Base-by-base conservation (phyloP, 495 filamentous ascomycete genomes). In the Lasiosphaeria hispida region DNA sequence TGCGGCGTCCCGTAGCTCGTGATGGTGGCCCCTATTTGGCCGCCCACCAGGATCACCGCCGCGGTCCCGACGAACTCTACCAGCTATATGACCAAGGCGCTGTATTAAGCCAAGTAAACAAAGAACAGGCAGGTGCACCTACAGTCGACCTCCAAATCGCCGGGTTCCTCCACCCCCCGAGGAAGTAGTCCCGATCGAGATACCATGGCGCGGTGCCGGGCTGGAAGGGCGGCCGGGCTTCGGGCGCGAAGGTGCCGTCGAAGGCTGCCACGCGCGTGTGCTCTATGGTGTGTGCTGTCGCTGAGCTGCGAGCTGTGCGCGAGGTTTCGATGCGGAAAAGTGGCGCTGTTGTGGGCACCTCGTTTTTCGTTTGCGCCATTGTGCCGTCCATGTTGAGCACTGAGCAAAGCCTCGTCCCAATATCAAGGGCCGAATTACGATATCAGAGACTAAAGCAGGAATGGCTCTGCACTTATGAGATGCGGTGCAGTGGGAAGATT, bases 1-100 rank as follows among this genome's bases (percentile, higher is more conserved):
- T 66, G 61, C 8, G 48, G 39, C 13, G 66, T 72, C 7, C 60
- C 63, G 43, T 69, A 70, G 44, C 57, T 65, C 23, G 56, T 36
- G 30, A 75, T 37, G 1, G 72, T 72, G 10, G 61, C 57, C 23
- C 59, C 55, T 7, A 73, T 68, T 40, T 69, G 65, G n/a, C 67
- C 69, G 1, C 61, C 65, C 1, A 69, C 10, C 41, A 69, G 69
- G 14, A 61, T 50, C 23, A 68, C 23, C 1, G 45, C 44, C 6
- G 64, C 49, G 3, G 69, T 67, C 6, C 57, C 70, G 15, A 68
- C 17, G 10, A 53, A 57, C 54, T 73, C 70, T 17, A 70, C 66
- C 23, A 71, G 44, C 70, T 72, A 30, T n/a, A n/a, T n/a, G 11
- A 9, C 17, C 15, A 4, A 9, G 3, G 5, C 17, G 0, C 17